A percentile compares a stretch with the other conserved stretches of the same genome.
Evolutionary conservation across 805 yeast genomes (phyloP).

Genomic region (Candida golubevii): DNA sequence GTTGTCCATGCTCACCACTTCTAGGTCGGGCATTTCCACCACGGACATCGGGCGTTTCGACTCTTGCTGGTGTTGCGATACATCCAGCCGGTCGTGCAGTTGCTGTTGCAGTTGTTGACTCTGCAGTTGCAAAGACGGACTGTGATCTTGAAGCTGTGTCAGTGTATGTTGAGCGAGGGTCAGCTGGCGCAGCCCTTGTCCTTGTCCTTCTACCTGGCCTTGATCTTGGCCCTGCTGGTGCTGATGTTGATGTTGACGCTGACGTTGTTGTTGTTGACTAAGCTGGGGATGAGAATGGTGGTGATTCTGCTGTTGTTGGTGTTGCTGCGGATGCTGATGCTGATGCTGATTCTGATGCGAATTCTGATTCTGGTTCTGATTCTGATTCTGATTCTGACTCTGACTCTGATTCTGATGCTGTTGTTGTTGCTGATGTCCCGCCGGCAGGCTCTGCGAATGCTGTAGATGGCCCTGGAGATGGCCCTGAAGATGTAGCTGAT

Average conservation of each 20-base stretch:
- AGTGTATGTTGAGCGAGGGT: constrained; percentile 1
- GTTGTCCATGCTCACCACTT: constrained; percentile 14
- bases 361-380: neutral
- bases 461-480: constrained; percentile 2
- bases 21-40: constrained; percentile 16
- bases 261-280: neutral
- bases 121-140: neutral
- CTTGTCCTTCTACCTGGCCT: neutral
- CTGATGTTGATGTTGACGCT: constrained; percentile 1
- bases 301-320: neutral
- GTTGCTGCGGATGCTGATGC: constrained; percentile 1
- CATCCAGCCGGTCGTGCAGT: neutral
- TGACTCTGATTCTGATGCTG: constrained; percentile 1
- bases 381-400: neutral
- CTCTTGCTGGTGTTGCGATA: constrained; percentile 1
- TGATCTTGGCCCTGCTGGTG: neutral
- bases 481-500: constrained; percentile 3
- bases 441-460: neutral
- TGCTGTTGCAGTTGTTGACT: constrained; percentile 3
- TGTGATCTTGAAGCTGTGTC: constrained; percentile 5
- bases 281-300: neutral
- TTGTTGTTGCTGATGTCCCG: constrained; percentile 2
- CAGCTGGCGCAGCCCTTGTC: neutral
- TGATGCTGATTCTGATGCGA: neutral
- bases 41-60: constrained; percentile 8